A percentile compares a stretch with the other conserved stretches of the same genome.
Conservation (phyloP, 169 alveolate genomes). For the Eimeria sp. region DNA sequence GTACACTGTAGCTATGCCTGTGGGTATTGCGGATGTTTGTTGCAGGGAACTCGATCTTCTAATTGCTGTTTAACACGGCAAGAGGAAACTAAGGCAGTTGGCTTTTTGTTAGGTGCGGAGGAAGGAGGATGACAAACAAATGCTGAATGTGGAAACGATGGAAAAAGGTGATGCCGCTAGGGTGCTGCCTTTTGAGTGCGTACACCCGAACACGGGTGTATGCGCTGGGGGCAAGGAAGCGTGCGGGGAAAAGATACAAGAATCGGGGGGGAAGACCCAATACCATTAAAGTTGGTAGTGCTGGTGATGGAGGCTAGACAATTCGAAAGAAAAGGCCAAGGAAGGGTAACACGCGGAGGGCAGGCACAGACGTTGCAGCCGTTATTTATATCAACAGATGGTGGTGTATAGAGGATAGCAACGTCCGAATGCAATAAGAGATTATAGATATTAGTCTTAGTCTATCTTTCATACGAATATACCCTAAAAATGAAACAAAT, state of each 20-base stretch:
- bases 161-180: neutral
- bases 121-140: neutral
- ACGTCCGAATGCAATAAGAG: neutral
- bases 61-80: neutral
- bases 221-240: neutral
- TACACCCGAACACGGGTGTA: neutral
- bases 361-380: neutral
- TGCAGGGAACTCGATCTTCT: constrained; percentile 62
- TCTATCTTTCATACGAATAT: too few species aligned
- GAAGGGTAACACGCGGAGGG: neutral
- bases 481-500: neutral
- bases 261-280: neutral
- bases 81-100: neutral
- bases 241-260: neutral
- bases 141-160: neutral
- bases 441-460: too few species aligned
- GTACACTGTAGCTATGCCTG: neutral
- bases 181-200: neutral
- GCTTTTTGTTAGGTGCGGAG: neutral
- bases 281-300: neutral
- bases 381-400: neutral
- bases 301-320: neutral
- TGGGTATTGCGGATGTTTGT: neutral
- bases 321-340: neutral
- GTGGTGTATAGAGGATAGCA: neutral